Evolutionary conservation across 2,329 filamentous ascomycete genomes (phyloP), one percentile per base, ranked within the genome.

Genomic region (Clonostachys sp.): DNA sequence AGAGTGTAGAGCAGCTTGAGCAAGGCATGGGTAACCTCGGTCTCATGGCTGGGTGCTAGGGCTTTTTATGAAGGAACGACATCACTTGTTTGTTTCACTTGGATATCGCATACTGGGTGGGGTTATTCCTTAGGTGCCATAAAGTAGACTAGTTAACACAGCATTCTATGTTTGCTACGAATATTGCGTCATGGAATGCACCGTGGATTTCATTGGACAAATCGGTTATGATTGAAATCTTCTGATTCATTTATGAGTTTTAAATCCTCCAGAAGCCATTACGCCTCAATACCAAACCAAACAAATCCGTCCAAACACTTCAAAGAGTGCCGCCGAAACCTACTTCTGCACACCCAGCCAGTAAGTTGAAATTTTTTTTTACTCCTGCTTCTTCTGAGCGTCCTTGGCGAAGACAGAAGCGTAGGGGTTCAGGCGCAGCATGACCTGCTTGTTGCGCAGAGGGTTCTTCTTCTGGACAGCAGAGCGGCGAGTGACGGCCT

Each of bases 391-490:
- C 64, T 70, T 68, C 61, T 70, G 65, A 49, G 64, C 48, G 58
- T 70, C 83, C 82, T 95, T 89, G 62, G 85, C 79, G 77, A 95
- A 99, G 55, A 89, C 85, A 62, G 86, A 80, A 61, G 94, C 92
- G 77, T 99, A 99, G 56, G 94, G 94, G 87, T 99, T 99, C 73
- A 99, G 88, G 66, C 94, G 88, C 70, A 99, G 88, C 75, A 96
- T 84, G 60, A 99, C 87, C 83, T 97, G 94, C 85, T 91, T 95
- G 88, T 99, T 99, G 77, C 81, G 82, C 61, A 99, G 91, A 66
- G 94, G 94, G 84, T 99, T 99, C 91, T 97, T 97, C 91, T 99
- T 99, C 84, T 96, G 92, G 60, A 96, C 90, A 66, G 81, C 77
- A 60, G 80, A 77, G 68, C 94, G 89, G 85, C 96, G 96, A 75